Conservation (phyloP, 78 protist species). For the Acrasis kona region DNA sequence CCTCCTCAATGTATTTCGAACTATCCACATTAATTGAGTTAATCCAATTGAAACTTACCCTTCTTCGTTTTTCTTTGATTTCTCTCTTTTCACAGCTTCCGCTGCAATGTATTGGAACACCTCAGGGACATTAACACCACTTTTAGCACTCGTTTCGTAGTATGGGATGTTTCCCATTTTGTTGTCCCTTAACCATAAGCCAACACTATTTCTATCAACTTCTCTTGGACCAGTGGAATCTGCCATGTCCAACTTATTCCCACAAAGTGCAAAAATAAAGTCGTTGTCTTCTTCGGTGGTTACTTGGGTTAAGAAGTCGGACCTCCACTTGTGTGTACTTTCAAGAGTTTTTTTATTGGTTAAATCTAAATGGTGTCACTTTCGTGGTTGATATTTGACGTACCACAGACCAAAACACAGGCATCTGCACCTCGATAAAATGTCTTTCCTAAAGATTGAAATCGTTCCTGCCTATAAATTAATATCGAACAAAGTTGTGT, state of each 20-base stretch:
- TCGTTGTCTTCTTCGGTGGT: not conserved
- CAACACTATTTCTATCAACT: slow-evolving; percentile 73
- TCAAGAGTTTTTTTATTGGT: slow-evolving; percentile 89
- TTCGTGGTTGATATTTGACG: not conserved
- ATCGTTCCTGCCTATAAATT: slow-evolving; percentile 29
- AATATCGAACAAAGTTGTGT: not conserved
- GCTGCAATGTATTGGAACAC: slow-evolving; percentile 88
- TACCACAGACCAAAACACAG: slow-evolving; percentile 77
- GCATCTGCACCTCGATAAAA: slow-evolving; percentile 99
- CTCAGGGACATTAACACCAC: slow-evolving; percentile 92
- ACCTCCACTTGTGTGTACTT: slow-evolving; percentile 90
- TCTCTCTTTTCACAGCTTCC: slow-evolving; percentile 68
- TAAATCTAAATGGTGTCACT: slow-evolving; percentile 73
- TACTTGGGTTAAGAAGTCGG: slow-evolving; percentile 91
- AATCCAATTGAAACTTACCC: no score
- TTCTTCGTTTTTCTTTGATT: no score
- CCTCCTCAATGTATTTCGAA: no score
- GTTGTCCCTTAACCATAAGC: slow-evolving; percentile 78
- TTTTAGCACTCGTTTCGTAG: slow-evolving; percentile 98
- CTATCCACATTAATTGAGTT: no score
- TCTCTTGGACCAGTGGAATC: slow-evolving; percentile 82
- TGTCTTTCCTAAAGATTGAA: slow-evolving; percentile 97
- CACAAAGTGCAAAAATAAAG: slow-evolving; percentile 76
- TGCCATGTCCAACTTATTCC: slow-evolving; percentile 81
- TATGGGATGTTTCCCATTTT: slow-evolving; percentile 73